These are phyloP conservation scores for Wickerhamiella brachini DNA, from an alignment of 805 yeast species.

Conservation along the genomic window DNA sequence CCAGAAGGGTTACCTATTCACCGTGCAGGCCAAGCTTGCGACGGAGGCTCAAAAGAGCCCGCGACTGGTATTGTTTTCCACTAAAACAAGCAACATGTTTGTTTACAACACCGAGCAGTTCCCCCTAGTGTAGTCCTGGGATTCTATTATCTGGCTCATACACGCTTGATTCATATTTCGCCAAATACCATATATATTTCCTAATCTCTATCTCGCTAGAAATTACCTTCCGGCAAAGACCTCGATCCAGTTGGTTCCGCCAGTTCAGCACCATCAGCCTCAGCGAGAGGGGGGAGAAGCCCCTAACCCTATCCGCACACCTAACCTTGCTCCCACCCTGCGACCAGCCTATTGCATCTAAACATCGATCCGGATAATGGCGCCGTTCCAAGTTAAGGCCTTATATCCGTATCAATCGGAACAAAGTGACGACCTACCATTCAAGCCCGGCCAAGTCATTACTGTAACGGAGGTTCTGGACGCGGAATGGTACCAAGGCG, in stretches of 20 bases:
- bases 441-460: slow-evolving; percentile 52
- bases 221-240: too few species aligned
- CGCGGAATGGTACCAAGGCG: slow-evolving; percentile 83
- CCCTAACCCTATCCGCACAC: not conserved
- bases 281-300: too few species aligned
- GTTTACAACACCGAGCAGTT: slow-evolving; percentile 35
- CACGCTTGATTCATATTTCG: too few species aligned
- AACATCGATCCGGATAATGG: slow-evolving; percentile 20
- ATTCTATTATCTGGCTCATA: too few species aligned
- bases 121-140: not conserved
- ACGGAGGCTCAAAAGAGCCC: slow-evolving; percentile 64
- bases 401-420: slow-evolving; percentile 53
- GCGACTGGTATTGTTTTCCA: slow-evolving; percentile 55
- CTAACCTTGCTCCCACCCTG: not conserved
- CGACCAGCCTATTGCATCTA: not conserved
- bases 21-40: slow-evolving; percentile 52
- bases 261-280: too few species aligned
- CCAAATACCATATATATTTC: too few species aligned
- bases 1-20: slow-evolving; percentile 67
- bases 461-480: slow-evolving; percentile 72
- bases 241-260: too few species aligned
- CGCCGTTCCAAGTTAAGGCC: slow-evolving; percentile 52
- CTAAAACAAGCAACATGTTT: slow-evolving; percentile 60
- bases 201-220: too few species aligned
- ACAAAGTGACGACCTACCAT: slow-evolving; percentile 72